phyloP scores from a whole-genome alignment of 305 asterid genomes.

The Fraxinus nigra region DNA sequence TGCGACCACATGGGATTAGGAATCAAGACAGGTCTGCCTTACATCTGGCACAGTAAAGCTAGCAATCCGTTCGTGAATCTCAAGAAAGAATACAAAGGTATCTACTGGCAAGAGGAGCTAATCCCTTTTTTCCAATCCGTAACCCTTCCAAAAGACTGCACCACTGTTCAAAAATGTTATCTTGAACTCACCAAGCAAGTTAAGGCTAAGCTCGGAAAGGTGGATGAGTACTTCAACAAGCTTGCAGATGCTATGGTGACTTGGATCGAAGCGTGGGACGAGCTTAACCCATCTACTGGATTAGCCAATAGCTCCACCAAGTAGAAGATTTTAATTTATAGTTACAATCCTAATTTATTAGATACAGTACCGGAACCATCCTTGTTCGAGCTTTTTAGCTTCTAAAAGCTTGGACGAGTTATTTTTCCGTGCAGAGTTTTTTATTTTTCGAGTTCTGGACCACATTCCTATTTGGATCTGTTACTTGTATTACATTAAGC shows the following conservation, averaged over 20 bases:
- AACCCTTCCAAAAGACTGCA: slow-evolving; percentile 22
- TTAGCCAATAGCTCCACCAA: slow-evolving; percentile 18
- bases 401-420: not conserved
- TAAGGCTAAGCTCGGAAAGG: slow-evolving; percentile 23
- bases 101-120: slow-evolving; percentile 27
- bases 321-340: slow-evolving; percentile 17
- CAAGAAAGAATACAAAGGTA: slow-evolving; percentile 26
- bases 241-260: slow-evolving; percentile 44
- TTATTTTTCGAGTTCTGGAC: not conserved
- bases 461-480: not conserved
- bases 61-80: slow-evolving; percentile 25
- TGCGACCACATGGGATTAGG: slow-evolving; percentile 27
- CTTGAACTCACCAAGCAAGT: slow-evolving; percentile 26
- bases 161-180: slow-evolving; percentile 24
- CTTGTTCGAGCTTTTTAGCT: not conserved
- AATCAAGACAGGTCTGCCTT: slow-evolving; percentile 26
- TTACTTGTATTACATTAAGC: not conserved
- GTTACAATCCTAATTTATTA: not conserved
- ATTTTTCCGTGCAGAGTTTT: not conserved
- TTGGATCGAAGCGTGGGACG: slow-evolving; percentile 53
- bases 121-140: slow-evolving; percentile 25
- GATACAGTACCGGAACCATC: not conserved
- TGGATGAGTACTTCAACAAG: slow-evolving; percentile 27
- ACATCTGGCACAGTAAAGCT: slow-evolving; percentile 27
- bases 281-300: slow-evolving; percentile 39